Evolutionary conservation across 306 rosid genomes (phyloP).

Genomic region (Luffa acutangula): DNA sequence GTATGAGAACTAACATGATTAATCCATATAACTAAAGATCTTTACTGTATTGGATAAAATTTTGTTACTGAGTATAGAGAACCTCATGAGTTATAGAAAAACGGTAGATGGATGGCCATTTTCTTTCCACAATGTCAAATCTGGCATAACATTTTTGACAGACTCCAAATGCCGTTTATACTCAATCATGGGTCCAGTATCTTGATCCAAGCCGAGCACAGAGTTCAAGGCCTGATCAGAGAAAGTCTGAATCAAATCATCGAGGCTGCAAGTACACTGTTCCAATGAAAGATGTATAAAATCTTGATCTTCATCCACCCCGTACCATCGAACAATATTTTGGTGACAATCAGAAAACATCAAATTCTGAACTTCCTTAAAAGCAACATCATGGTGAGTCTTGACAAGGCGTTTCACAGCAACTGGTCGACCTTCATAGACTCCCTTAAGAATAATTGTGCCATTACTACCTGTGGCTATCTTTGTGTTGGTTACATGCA

Average conservation of each 20-base stretch:
- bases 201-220: conserved; percentile 15
- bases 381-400: conserved; percentile 63
- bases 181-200: conserved; percentile 12
- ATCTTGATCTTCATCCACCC: conserved; percentile 71
- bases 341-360: conserved; percentile 70
- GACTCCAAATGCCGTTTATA: conserved; percentile 24
- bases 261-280: conserved; percentile 63
- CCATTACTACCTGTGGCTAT: conserved; percentile 87
- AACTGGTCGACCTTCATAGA: conserved; percentile 60
- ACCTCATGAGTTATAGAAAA: conserved; percentile 70
- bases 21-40: not conserved
- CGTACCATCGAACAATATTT: conserved; percentile 78
- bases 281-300: conserved; percentile 73
- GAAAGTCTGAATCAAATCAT: conserved; percentile 39
- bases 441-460: conserved; percentile 68
- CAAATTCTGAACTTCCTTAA: conserved; percentile 74
- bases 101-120: conserved; percentile 44
- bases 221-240: conserved; percentile 19
- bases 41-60: not conserved
- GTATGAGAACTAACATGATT: not conserved
- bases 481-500: conserved; percentile 44
- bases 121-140: conserved; percentile 39
- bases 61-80: not conserved
- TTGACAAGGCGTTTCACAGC: conserved; percentile 87
- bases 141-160: conserved; percentile 19